Evolutionary conservation across 495 filamentous ascomycete species (phyloP), one percentile per base, ranked within the genome.

Genomic region (Trichoderma erinaceum): DNA sequence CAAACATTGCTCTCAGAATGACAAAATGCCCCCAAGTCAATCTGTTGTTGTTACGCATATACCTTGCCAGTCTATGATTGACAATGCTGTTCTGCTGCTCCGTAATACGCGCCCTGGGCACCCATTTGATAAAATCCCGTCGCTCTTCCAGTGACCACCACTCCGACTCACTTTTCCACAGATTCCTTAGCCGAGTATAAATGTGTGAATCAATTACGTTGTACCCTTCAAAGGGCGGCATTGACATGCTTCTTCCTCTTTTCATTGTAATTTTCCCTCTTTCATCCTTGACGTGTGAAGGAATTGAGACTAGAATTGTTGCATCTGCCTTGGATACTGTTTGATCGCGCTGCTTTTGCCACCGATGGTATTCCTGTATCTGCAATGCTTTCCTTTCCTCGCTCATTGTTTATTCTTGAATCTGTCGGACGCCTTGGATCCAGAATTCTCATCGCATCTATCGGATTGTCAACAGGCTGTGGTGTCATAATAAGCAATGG

Each of bases 1-100:
- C 50, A 25, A 56, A 56, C 50, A 56, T 56, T 16, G n/a, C 50
- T 56, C 50, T 21, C 50, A 56, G 25, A 25, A 56, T 56, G 50
- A 56, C 50, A 25, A 56, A 56, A 56, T 56, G 50, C 50, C 50
- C 50, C 50, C 21, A 56, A n/a, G 15, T 56, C 16, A 29, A 29
- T 29, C 8, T 16, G 21, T 16, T 56, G 4, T 56, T 56, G 1
- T 8, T 11, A 4, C 18, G 50, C 50, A 56, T 25, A 56, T 56
- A 25, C 0, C 10, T 23, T 23, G 50, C 50, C 21, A 56, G 50
- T 11, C 16, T 4, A n/a, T 56, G 50, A 56, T 56, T 23, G 18
- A 21, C 2, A n/a, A 56, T 56, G 3, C 18, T 21, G 50, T 56
- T 56, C 11, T 56, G 3, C 6, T 16, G 16, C 21, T 56, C 50